A percentile compares a stretch with the other conserved stretches of the same genome.
Conservation (phyloP, 306 rosid species). For the Begonia masoniana region DNA sequence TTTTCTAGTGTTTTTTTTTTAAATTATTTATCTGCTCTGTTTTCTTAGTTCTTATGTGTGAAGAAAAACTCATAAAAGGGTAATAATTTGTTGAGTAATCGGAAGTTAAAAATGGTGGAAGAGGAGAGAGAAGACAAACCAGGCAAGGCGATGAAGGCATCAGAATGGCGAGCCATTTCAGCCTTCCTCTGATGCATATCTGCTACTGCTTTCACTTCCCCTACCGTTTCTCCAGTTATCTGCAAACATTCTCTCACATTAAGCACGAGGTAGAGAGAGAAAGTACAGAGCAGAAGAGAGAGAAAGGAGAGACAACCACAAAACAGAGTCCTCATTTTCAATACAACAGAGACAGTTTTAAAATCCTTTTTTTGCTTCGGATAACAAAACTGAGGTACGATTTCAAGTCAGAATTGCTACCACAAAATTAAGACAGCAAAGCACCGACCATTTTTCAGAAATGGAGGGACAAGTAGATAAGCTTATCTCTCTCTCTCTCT, state of each 20-base stretch:
- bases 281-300: background rate
- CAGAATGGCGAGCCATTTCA: conserved; percentile 97
- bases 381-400: conserved; percentile 65
- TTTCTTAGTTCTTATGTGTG: too few relatives aligned
- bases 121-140: conserved; percentile 30
- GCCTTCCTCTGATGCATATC: conserved; percentile 99
- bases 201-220: conserved; percentile 96
- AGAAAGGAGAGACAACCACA: too few relatives aligned
- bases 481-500: conserved; percentile 16
- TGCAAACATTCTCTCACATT: conserved; percentile 17
- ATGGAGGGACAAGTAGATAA: conserved; percentile 16
- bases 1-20: too few relatives aligned
- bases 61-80: too few relatives aligned
- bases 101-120: too few relatives aligned
- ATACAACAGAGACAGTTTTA: conserved; percentile 4
- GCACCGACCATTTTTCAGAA: background rate
- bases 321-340: background rate
- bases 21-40: too few relatives aligned
- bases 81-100: too few relatives aligned
- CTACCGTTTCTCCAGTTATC: conserved; percentile 97
- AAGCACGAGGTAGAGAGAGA: conserved; percentile 7
- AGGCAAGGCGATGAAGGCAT: conserved; percentile 98
- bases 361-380: conserved; percentile 3
- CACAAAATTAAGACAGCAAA: conserved; percentile 8
- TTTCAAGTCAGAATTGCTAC: too few relatives aligned